A percentile compares a stretch with the other conserved stretches of the same genome.
Conservation (phyloP, 768 basidiomycete species). For the Galerina marginata region DNA sequence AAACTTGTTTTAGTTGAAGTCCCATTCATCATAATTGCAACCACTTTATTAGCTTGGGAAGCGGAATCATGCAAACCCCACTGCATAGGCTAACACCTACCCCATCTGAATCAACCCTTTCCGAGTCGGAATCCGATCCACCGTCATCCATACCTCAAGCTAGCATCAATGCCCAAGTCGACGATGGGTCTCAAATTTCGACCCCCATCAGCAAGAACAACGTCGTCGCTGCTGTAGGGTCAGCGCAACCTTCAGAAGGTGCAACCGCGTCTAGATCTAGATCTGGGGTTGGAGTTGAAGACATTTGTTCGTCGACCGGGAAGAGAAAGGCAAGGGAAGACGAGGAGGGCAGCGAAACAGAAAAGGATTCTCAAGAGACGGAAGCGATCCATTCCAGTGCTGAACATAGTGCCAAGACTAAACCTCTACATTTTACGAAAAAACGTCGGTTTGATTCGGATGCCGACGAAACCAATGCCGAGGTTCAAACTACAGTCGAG, state of each 20-base stretch:
- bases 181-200: no score
- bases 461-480: no score
- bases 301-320: background rate
- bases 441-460: no score
- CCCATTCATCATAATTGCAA: no score
- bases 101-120: background rate
- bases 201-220: no score
- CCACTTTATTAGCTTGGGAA: no score
- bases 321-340: constrained; percentile 6
- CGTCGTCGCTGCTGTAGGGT: no score
- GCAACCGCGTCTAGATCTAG: background rate
- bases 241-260: no score
- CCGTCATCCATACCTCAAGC: background rate
- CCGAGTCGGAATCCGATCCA: background rate
- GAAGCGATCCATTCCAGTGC: background rate
- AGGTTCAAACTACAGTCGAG: no score
- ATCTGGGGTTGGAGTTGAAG: background rate
- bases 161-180: no score
- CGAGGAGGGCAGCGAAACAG: background rate
- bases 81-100: background rate
- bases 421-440: background rate
- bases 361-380: background rate
- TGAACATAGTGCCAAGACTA: background rate
- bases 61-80: no score
- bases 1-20: no score